Evolutionary conservation across 768 basidiomycete genomes (phyloP).

Genomic region (Exsudoporus frostii): DNA sequence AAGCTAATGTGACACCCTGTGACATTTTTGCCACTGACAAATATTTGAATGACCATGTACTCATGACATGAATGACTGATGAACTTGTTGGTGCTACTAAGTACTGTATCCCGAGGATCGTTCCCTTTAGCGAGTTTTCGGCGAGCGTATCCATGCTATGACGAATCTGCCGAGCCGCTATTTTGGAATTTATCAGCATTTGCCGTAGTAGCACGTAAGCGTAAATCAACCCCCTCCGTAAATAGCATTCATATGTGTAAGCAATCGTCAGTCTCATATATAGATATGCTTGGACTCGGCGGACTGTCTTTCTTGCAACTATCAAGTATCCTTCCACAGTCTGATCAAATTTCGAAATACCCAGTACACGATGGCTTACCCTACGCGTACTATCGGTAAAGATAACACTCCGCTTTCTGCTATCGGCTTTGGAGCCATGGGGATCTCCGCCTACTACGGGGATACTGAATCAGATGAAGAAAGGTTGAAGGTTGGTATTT

Average conservation of each 20-base stretch:
- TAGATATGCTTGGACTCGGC: background rate
- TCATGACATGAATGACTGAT: too few relatives aligned
- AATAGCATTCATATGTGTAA: background rate
- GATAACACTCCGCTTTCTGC: conserved; percentile 35
- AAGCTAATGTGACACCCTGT: too few relatives aligned
- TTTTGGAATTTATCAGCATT: background rate
- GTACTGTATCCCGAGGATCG: too few relatives aligned
- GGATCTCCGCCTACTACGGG: conserved; percentile 51
- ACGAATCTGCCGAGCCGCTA: background rate
- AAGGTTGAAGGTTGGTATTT: conserved; percentile 46
- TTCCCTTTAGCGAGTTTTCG: too few relatives aligned
- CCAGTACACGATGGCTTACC: conserved; percentile 19
- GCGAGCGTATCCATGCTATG: too few relatives aligned
- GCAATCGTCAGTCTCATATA: background rate
- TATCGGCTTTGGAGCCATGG: conserved; percentile 64
- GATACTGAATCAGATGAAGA: conserved; percentile 48
- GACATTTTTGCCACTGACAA: too few relatives aligned
- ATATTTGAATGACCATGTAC: too few relatives aligned
- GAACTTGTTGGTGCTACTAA: too few relatives aligned
- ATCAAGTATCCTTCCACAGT: background rate
- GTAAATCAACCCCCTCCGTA: too few relatives aligned
- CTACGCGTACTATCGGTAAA: conserved; percentile 29
- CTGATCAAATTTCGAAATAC: too few relatives aligned
- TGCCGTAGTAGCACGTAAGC: too few relatives aligned
- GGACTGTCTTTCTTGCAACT: background rate